Base-by-base conservation (phyloP, 1,284 basidiomycete genomes). In the Xerocomus amazonicus region DNA sequence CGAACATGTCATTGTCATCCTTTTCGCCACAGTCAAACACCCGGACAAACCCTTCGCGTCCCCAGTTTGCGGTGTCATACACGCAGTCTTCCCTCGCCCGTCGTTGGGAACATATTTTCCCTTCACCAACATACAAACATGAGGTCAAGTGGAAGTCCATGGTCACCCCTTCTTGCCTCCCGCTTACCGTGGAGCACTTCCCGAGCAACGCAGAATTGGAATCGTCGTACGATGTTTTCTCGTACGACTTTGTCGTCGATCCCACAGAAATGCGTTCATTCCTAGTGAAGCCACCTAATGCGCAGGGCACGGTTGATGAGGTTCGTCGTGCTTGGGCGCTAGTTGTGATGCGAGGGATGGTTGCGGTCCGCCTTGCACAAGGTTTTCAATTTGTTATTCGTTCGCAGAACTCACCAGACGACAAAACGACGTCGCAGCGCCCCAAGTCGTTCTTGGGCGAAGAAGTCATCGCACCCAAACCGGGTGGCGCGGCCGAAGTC, bases 381-480 rank as follows among this genome's bases (percentile, higher is more conserved):
- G 95, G 96, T n/a, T 99, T 97, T 69, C 96, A 99, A 66, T 92
- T 98, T 62, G 86, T 97, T 38, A 74, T 87, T 28, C 71, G 73
- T 55, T 69, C 80, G 23, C 59, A 59, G 12, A 68, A 68, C 26
- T 51, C 53, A 1, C 59, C 62, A 14, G 70, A 72, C 13, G 60
- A 58, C 23, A 59, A 54, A 19, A 60, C 61, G 9, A 59, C 62
- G 6, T 60, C 77, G 46, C 71, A 76, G n/a, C 73, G 79, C 44
- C 66, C 74, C 37, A 83, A 79, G 62, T 81, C 77, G 37, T 83
- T 80, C 60, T 66, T 76, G 52, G 68, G 69, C 16, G 80, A 78
- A 50, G 85, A 83, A 48, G 81, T 80, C 46, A 62, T 70, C 53
- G 70, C 67, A 37, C 77, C 79, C 2, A 80, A 79, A 56, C 83